Evolutionary conservation across 2,329 filamentous ascomycete species (phyloP).

Genomic region (Cladosporium sp.): DNA sequence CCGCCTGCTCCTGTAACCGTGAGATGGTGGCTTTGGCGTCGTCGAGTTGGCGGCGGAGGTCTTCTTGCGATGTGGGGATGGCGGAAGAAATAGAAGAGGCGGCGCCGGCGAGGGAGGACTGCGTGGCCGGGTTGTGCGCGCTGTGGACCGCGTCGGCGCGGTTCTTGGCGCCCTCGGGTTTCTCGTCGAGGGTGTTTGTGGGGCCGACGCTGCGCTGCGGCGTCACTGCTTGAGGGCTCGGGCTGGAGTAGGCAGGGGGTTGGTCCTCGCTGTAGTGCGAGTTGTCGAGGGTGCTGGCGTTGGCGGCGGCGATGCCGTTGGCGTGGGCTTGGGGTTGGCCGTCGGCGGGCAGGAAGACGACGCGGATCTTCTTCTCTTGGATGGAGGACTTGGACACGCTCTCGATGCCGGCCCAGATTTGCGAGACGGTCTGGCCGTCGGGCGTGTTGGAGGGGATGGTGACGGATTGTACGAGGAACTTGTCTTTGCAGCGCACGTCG

Average conservation of each 20-base stretch:
- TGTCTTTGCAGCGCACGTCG: constrained; percentile 91
- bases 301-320: constrained; percentile 26
- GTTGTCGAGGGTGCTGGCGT: constrained; percentile 3
- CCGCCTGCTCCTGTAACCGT: constrained; percentile 58
- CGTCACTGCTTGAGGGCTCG: constrained; percentile 44
- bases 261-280: constrained; percentile 33
- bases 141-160: constrained; percentile 37
- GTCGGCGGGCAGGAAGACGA: constrained; percentile 71
- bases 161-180: constrained; percentile 37
- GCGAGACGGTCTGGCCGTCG: constrained; percentile 73
- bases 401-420: constrained; percentile 75
- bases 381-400: constrained; percentile 71
- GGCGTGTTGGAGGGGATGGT: constrained; percentile 71
- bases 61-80: constrained; percentile 50
- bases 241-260: constrained; percentile 54
- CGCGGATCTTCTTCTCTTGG: constrained; percentile 93
- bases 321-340: constrained; percentile 30
- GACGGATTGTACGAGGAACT: constrained; percentile 94
- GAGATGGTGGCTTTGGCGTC: constrained; percentile 72
- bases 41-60: constrained; percentile 68
- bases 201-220: constrained; percentile 39
- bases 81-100: constrained; percentile 48
- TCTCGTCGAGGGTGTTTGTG: constrained; percentile 36
- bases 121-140: constrained; percentile 36
- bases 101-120: constrained; percentile 43